Conservation (phyloP, 1,284 basidiomycete genomes). For the Coniferiporia sulphurascens region DNA sequence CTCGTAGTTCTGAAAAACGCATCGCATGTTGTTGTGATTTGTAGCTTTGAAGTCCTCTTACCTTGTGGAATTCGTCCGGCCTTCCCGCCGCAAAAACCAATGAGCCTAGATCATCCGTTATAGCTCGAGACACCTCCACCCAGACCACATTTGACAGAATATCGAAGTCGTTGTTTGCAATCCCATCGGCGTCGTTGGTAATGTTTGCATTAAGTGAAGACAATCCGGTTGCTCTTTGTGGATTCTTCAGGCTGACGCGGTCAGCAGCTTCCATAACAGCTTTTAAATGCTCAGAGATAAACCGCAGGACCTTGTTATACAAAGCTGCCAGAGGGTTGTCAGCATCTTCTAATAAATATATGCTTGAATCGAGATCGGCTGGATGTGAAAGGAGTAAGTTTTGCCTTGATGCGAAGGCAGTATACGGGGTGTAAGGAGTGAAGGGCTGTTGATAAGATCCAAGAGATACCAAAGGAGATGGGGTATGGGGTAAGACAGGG, state of each 20-base stretch:
- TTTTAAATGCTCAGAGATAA: slow-evolving; percentile 67
- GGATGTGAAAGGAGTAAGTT: slow-evolving; percentile 35
- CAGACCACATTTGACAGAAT: slow-evolving; percentile 86
- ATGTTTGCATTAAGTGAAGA: slow-evolving; percentile 2
- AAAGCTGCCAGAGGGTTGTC: slow-evolving; percentile 66
- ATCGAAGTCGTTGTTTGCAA: slow-evolving; percentile 54
- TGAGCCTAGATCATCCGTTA: slow-evolving; percentile 80
- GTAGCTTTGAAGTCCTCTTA: slow-evolving; percentile 29
- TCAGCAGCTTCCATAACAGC: slow-evolving; percentile 76
- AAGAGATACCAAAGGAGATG: slow-evolving; percentile 36
- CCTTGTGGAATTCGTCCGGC: slow-evolving; percentile 86
- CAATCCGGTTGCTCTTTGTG: not conserved
- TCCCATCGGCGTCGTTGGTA: not conserved
- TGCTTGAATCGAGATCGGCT: slow-evolving; percentile 23
- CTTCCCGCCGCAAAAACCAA: slow-evolving; percentile 87
- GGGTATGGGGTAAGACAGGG: slow-evolving; percentile 71
- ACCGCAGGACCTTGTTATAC: slow-evolving; percentile 81
- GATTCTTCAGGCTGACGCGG: slow-evolving; percentile 37
- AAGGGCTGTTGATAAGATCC: slow-evolving; percentile 34
- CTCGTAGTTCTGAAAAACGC: slow-evolving; percentile 62
- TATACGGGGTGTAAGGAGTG: slow-evolving; percentile 63
- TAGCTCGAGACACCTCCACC: slow-evolving; percentile 73
- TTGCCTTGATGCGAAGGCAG: slow-evolving; percentile 53
- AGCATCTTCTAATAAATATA: slow-evolving; percentile 55
- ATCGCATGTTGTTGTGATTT: not conserved